Evolutionary conservation across 768 basidiomycete species (phyloP).

Genomic region (Psilocybe sp.): DNA sequence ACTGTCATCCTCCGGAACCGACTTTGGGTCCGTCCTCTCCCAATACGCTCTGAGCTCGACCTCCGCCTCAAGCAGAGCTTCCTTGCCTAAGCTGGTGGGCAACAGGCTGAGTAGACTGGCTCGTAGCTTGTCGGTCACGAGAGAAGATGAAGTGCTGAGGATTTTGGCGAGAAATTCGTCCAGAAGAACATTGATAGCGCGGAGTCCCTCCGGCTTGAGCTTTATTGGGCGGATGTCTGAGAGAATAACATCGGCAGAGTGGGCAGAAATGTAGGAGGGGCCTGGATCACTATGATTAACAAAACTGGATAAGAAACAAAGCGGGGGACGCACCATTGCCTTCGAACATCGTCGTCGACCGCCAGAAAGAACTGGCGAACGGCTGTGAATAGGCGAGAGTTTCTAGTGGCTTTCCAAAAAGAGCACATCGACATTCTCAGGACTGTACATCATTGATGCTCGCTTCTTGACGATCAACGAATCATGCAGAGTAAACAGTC

Average conservation of each 20-base stretch:
- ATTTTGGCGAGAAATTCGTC: constrained; percentile 83
- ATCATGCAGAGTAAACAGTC: too few relatives aligned
- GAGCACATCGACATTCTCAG: constrained; percentile 4
- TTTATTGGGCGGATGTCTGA: constrained; percentile 92
- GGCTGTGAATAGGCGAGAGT: not conserved
- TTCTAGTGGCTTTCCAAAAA: constrained; percentile 1
- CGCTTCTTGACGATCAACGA: not conserved
- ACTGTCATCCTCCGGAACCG: constrained; percentile 45
- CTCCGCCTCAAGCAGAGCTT: constrained; percentile 90
- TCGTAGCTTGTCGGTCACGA: constrained; percentile 73
- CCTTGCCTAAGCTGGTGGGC: constrained; percentile 83
- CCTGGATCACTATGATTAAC: constrained; percentile 29
- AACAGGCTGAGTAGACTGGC: constrained; percentile 68
- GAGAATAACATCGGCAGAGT: constrained; percentile 88
- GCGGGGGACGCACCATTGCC: not conserved
- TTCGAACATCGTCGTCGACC: too few relatives aligned
- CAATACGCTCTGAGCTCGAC: constrained; percentile 88
- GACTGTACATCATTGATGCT: constrained; percentile 2
- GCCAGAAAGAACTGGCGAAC: too few relatives aligned
- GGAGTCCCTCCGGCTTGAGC: constrained; percentile 75
- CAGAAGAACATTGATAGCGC: constrained; percentile 73
- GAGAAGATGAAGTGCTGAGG: constrained; percentile 61
- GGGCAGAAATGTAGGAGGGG: constrained; percentile 76
- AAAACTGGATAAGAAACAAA: constrained; percentile 10
- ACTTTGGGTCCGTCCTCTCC: constrained; percentile 57